Percentiles rank a stretch among this genome's conserved stretches.
Evolutionary conservation across 495 filamentous ascomycete species (phyloP).

Genomic region (Aspergillus diversus): DNA sequence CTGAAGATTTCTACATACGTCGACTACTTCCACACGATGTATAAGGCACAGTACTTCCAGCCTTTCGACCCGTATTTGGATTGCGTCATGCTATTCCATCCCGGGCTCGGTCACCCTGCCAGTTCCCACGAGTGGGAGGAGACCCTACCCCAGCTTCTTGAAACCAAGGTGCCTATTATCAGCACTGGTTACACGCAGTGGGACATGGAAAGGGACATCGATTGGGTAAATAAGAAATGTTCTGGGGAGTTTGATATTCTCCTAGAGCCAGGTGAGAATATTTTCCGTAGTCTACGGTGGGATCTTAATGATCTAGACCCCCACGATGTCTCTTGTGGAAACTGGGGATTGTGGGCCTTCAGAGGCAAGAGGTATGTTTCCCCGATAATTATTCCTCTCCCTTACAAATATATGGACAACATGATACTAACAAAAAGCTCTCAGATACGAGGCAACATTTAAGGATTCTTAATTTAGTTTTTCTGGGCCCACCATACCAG

Average conservation of each 20-base stretch:
- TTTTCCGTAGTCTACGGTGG: slow-evolving; percentile 93
- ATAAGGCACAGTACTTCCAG: slow-evolving; percentile 83
- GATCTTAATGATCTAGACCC: slow-evolving; percentile 96
- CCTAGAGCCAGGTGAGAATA: slow-evolving; percentile 90
- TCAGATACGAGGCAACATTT: slow-evolving; percentile 48
- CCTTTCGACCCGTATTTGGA: slow-evolving; percentile 99
- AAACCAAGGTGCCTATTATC: slow-evolving; percentile 93
- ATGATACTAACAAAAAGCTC: slow-evolving; percentile 8
- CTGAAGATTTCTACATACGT: slow-evolving; percentile 97
- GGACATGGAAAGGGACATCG: slow-evolving; percentile 89
- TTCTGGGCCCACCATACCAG: background rate
- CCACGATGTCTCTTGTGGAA: slow-evolving; percentile 90
- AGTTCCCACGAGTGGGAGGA: slow-evolving; percentile 91
- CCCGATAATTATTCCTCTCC: slow-evolving; percentile 1
- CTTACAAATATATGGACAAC: background rate
- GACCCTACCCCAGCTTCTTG: slow-evolving; percentile 83
- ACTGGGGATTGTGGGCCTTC: slow-evolving; percentile 97
- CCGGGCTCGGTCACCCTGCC: slow-evolving; percentile 90
- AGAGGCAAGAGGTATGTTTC: slow-evolving; percentile 87
- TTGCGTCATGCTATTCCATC: slow-evolving; percentile 94
- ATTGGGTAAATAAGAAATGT: slow-evolving; percentile 83
- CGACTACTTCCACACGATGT: slow-evolving; percentile 97
- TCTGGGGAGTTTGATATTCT: slow-evolving; percentile 89
- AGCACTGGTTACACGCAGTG: slow-evolving; percentile 93
- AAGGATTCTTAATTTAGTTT: slow-evolving; percentile 19